A percentile compares a stretch with the other conserved stretches of the same genome.
These are phyloP conservation scores for Mycena galericulata DNA, from an alignment of 768 basidiomycete species.

Conservation along the genomic window DNA sequence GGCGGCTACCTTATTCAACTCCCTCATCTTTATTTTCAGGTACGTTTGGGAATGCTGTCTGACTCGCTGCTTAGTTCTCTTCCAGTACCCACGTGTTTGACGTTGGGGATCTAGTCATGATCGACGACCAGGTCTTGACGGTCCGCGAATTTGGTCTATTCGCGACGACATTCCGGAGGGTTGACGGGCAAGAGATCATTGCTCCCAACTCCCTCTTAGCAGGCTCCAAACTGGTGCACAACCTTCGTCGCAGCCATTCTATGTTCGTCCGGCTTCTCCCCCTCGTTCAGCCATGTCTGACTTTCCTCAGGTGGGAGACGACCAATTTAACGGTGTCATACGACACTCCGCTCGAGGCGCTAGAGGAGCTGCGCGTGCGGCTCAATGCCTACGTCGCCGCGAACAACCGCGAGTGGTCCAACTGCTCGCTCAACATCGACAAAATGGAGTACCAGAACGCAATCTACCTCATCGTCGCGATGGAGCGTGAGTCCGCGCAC, in stretches of 20 bases:
- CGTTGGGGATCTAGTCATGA: slow-evolving; percentile 85
- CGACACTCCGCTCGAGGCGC: slow-evolving; percentile 74
- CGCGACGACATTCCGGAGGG: slow-evolving; percentile 82
- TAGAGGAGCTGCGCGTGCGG: slow-evolving; percentile 73
- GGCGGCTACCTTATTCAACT: slow-evolving; percentile 83
- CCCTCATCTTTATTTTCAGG: slow-evolving; percentile 50
- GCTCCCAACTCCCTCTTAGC: slow-evolving; percentile 82
- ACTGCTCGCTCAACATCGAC: slow-evolving; percentile 74
- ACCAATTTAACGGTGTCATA: slow-evolving; percentile 76
- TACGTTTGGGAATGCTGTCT: neutral
- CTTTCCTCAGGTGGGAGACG: slow-evolving; percentile 67
- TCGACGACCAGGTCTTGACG: slow-evolving; percentile 75
- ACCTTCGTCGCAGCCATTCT: slow-evolving; percentile 78
- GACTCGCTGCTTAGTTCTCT: neutral
- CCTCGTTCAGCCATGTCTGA: neutral
- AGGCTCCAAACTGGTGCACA: slow-evolving; percentile 80
- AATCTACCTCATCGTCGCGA: slow-evolving; percentile 71
- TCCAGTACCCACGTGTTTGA: slow-evolving; percentile 90
- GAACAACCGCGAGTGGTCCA: slow-evolving; percentile 82
- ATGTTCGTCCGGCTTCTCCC: slow-evolving; percentile 59
- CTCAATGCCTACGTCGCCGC: slow-evolving; percentile 69
- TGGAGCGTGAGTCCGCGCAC: slow-evolving; percentile 70
- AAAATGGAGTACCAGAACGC: slow-evolving; percentile 85
- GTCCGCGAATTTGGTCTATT: slow-evolving; percentile 87
- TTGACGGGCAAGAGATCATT: slow-evolving; percentile 84